Evolutionary conservation across 768 basidiomycete genomes (phyloP), one percentile per base, ranked within the genome.

Genomic region (Trametes maxima): DNA sequence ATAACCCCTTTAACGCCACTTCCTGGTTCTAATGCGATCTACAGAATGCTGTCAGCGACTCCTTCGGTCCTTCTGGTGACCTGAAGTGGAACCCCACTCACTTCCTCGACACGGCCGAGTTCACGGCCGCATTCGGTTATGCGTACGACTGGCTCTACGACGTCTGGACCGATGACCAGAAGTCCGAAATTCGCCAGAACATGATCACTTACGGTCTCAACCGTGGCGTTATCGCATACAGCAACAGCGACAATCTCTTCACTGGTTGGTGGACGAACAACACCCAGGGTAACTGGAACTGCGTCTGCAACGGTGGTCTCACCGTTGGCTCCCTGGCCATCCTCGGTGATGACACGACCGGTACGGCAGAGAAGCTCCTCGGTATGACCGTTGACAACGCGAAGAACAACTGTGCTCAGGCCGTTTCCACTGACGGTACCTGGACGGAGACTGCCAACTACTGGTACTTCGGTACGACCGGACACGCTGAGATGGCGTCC

Each of bases 111-210:
- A 78, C 85, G 19, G 95, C 88, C n/a, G 96, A 98, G 74, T 81
- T 97, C 65, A 86, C 86, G 17, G 86, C 89, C 24, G 95, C 93
- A 5, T 98, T 88, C 69, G 97, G 83, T 33, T 90, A 95, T 64
- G 96, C 89, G 1, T 99, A 98, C 68, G 97, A 99, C 71, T 99
- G 97, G 97, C 70, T 98, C 35, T 89, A 97, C 73, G 89, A 94
- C 55, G 78, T 82, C 54, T 96, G 90, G 92, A 84, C 83, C 14
- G 76, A 81, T 35, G 81, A 85, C 1, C 94, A 95, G 75, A 88
- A 87, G 71, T 75, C 72, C 22, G 77, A 78, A 49, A 91, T 99
- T 65, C 80, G 83, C 69, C 78, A 72, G 64, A 87, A 86, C 14
- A 84, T 98, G 77, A 81, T 94, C 74, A 77, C 80, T 64, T 88